Conservation (phyloP, 1,139 yeast genomes). For the Candida sanyaensis region DNA sequence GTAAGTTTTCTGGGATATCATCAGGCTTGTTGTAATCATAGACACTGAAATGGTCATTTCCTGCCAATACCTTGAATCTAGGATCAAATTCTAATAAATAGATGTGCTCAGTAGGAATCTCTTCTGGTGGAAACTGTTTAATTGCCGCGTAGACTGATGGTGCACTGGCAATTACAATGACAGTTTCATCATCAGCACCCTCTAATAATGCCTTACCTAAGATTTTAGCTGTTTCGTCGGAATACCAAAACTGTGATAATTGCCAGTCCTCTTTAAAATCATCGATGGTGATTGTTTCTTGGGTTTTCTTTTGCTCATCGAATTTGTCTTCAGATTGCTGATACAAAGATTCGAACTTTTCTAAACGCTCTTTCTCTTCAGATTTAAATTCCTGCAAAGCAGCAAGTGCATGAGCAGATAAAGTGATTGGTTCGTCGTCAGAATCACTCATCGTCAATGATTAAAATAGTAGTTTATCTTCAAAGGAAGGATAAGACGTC, state of each 20-base stretch:
- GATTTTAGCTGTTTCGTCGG: slow-evolving; percentile 66
- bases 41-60: slow-evolving; percentile 60
- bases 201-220: slow-evolving; percentile 71
- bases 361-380: slow-evolving; percentile 64
- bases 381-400: slow-evolving; percentile 71
- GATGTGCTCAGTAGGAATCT: slow-evolving; percentile 65
- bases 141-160: slow-evolving; percentile 92
- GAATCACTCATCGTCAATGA: slow-evolving; percentile 26
- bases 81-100: slow-evolving; percentile 78
- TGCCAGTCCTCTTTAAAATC: slow-evolving; percentile 92
- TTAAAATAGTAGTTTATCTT: no score
- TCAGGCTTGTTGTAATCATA: slow-evolving; percentile 78
- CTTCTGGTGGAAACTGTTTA: slow-evolving; percentile 48
- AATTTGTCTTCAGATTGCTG: slow-evolving; percentile 59
- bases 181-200: slow-evolving; percentile 72
- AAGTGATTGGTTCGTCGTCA: slow-evolving; percentile 45
- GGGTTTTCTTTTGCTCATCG: slow-evolving; percentile 22
- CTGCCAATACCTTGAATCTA: slow-evolving; percentile 74
- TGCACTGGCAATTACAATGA: slow-evolving; percentile 78
- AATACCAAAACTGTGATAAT: slow-evolving; percentile 87
- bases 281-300: slow-evolving; percentile 45
- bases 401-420: slow-evolving; percentile 74
- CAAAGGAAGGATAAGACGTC: no score
- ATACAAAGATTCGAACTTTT: slow-evolving; percentile 59
- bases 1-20: slow-evolving; percentile 56